A percentile compares a stretch with the other conserved stretches of the same genome.
Conservation (phyloP, 495 filamentous ascomycete species). For the Podospora pseudopauciseta region DNA sequence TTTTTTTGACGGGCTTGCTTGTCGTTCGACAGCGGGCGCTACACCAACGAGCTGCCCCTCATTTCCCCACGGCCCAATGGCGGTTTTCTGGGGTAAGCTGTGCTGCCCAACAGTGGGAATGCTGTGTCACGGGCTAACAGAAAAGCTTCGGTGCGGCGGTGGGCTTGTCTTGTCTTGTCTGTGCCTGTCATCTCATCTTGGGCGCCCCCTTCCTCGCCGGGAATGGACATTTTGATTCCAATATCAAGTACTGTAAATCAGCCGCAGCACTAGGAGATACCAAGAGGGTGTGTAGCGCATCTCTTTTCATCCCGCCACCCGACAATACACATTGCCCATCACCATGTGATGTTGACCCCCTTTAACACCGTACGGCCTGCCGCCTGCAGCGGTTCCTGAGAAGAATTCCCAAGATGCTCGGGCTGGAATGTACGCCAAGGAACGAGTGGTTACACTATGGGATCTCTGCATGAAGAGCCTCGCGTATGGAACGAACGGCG, state of each 20-base stretch:
- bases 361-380: too few species aligned
- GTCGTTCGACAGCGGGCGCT: neutral
- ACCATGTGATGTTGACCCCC: neutral
- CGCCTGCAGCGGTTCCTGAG: neutral
- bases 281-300: neutral
- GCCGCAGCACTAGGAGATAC: neutral
- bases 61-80: conserved; percentile 3
- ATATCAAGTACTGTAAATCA: neutral
- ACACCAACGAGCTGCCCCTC: conserved; percentile 5
- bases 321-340: neutral
- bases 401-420: neutral
- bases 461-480: neutral
- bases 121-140: neutral
- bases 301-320: neutral
- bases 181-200: conserved; percentile 1
- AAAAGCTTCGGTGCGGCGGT: neutral
- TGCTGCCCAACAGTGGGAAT: neutral
- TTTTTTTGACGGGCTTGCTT: too few species aligned
- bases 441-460: neutral
- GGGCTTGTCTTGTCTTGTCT: neutral
- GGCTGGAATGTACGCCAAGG: conserved; percentile 3
- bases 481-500: neutral
- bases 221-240: neutral
- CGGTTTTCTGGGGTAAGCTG: neutral
- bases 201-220: neutral